Conservation (phyloP, 345 rosid genomes). For the Salix koriyanagi region DNA sequence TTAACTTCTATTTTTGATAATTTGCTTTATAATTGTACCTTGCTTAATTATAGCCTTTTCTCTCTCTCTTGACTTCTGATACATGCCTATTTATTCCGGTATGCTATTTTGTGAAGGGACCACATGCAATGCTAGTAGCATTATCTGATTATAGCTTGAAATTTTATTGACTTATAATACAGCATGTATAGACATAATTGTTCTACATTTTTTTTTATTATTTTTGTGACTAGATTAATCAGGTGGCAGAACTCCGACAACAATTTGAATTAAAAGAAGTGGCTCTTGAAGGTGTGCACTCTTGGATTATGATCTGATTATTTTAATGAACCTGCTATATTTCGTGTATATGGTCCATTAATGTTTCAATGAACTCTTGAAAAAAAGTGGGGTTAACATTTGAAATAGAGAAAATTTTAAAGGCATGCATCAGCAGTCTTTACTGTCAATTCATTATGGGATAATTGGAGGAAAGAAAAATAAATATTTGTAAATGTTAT, state of each 20-base stretch:
- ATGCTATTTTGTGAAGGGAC: neutral
- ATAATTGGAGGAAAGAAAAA: neutral
- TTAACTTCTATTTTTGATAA: neutral
- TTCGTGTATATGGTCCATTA: neutral
- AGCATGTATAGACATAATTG: neutral
- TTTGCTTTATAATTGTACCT: neutral
- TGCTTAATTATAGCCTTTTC: neutral
- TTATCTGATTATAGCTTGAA: neutral
- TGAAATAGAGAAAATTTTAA: neutral
- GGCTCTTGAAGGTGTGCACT: conserved; percentile 60
- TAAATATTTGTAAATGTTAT: neutral
- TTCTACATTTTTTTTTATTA: neutral
- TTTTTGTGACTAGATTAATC: conserved; percentile 56
- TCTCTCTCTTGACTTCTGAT: neutral
- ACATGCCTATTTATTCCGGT: neutral
- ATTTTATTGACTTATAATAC: neutral
- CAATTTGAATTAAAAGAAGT: conserved; percentile 69
- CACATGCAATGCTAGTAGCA: neutral
- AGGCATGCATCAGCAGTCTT: neutral
- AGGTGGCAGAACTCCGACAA: conserved; percentile 59
- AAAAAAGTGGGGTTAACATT: neutral
- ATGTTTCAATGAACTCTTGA: neutral
- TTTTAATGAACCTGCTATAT: neutral
- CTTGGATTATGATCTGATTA: neutral
- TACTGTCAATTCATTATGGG: neutral